phyloP scores from a whole-genome alignment of 179 eudicot genomes.

The Silene noctiflora region DNA sequence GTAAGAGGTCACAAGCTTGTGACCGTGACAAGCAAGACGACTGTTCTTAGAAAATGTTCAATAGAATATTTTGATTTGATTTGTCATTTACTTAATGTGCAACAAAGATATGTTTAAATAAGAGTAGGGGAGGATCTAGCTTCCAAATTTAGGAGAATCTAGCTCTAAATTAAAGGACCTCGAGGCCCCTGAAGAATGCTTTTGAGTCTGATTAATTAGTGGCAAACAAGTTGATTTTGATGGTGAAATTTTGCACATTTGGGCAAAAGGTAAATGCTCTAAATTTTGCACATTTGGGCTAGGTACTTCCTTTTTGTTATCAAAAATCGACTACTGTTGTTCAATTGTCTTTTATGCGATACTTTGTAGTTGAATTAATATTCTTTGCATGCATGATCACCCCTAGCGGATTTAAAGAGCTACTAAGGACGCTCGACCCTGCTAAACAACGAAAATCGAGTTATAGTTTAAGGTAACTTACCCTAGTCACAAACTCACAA shows the following conservation, averaged over 20 bases:
- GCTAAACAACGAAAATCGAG: too few relatives aligned
- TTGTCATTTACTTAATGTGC: neutral
- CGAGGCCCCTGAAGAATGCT: neutral
- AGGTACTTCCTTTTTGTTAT: neutral
- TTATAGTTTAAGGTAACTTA: too few relatives aligned
- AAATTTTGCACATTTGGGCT: neutral
- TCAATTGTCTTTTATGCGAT: neutral
- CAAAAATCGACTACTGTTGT: too few relatives aligned
- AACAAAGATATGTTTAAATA: neutral
- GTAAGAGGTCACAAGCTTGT: too few relatives aligned
- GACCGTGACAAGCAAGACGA: too few relatives aligned
- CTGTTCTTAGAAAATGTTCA: neutral
- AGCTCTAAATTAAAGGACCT: neutral
- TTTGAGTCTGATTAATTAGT: neutral
- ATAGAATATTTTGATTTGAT: neutral
- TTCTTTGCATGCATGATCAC: too few relatives aligned
- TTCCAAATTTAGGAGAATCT: neutral
- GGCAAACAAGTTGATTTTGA: slow-evolving; percentile 1
- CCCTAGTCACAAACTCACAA: too few relatives aligned
- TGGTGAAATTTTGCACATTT: slow-evolving; percentile 4
- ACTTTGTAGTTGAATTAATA: neutral
- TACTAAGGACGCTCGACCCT: too few relatives aligned
- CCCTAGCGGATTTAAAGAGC: too few relatives aligned
- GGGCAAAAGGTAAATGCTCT: neutral
- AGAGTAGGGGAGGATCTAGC: neutral